phyloP scores from a whole-genome alignment of 352 stramenopile genomes.

The Phytophthora foliorum region DNA sequence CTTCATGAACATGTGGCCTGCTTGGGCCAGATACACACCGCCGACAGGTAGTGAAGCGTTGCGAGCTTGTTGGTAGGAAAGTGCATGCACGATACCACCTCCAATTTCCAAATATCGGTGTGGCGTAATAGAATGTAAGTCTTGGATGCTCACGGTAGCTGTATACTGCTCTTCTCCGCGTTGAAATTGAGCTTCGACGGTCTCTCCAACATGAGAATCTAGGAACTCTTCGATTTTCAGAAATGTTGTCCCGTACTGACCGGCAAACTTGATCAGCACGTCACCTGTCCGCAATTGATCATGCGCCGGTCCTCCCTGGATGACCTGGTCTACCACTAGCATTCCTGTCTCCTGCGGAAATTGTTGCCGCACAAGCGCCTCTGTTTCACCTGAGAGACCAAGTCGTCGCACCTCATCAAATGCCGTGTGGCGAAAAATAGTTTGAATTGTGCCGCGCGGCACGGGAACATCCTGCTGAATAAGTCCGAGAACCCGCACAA shows the following conservation, averaged over 20 bases:
- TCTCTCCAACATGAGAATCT: conserved; percentile 75
- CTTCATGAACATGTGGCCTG: conserved; percentile 93
- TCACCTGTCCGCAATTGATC: conserved; percentile 86
- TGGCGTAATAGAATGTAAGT: conserved; percentile 89
- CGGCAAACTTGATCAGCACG: conserved; percentile 86
- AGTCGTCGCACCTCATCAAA: conserved; percentile 92
- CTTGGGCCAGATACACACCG: conserved; percentile 87
- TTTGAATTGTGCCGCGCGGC: conserved; percentile 87
- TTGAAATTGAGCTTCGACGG: conserved; percentile 78
- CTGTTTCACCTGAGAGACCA: conserved; percentile 72
- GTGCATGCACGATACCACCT: conserved; percentile 87
- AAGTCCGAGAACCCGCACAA: conserved; percentile 79
- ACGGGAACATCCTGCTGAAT: conserved; percentile 69
- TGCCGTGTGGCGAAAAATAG: conserved; percentile 90
- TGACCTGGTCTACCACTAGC: conserved; percentile 90
- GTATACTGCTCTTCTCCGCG: conserved; percentile 68
- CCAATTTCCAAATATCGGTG: conserved; percentile 88
- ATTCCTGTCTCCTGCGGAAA: conserved; percentile 91
- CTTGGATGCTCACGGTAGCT: conserved; percentile 59
- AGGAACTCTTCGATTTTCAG: conserved; percentile 82
- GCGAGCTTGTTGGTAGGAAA: conserved; percentile 91
- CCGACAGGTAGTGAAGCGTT: conserved; percentile 84
- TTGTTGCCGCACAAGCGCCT: conserved; percentile 70
- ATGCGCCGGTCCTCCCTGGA: conserved; percentile 82
- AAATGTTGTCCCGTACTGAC: conserved; percentile 84